A percentile compares a stretch with the other conserved stretches of the same genome.
Conservation (phyloP, 192 early-diverging fungal species). For the Fimicolochytrium jonesii region DNA sequence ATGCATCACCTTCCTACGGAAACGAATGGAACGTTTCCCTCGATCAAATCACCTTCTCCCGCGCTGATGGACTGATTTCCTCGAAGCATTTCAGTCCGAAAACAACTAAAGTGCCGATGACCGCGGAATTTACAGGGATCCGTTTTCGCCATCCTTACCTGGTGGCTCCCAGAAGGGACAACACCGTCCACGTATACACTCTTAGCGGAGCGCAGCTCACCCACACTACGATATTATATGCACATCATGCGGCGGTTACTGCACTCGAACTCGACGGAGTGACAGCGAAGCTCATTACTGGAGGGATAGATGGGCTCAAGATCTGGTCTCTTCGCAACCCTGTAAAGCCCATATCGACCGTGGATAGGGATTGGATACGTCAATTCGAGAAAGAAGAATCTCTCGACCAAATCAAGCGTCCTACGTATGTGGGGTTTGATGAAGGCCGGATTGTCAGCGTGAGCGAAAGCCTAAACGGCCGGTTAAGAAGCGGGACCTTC, state of each 20-base stretch:
- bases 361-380: neutral
- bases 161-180: slow-evolving; percentile 43
- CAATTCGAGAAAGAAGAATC: neutral
- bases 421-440: slow-evolving; percentile 17
- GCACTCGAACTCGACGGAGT: slow-evolving; percentile 43
- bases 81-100: slow-evolving; percentile 1
- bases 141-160: slow-evolving; percentile 40
- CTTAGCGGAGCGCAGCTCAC: neutral
- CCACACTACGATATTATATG: slow-evolving; percentile 42
- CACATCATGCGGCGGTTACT: slow-evolving; percentile 40
- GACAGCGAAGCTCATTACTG: slow-evolving; percentile 31
- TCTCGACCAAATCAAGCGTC: neutral
- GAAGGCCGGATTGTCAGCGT: slow-evolving; percentile 16
- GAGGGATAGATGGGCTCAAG: slow-evolving; percentile 44
- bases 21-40: neutral
- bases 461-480: neutral
- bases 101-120: neutral
- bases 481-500: neutral
- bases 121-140: slow-evolving; percentile 13
- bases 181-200: slow-evolving; percentile 43
- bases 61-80: neutral
- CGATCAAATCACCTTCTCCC: slow-evolving; percentile 1
- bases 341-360: neutral
- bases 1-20: neutral
- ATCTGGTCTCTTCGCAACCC: slow-evolving; percentile 35